These are phyloP conservation scores for Tilletia caries DNA, from an alignment of 1,284 basidiomycete genomes.

Conservation along the genomic window DNA sequence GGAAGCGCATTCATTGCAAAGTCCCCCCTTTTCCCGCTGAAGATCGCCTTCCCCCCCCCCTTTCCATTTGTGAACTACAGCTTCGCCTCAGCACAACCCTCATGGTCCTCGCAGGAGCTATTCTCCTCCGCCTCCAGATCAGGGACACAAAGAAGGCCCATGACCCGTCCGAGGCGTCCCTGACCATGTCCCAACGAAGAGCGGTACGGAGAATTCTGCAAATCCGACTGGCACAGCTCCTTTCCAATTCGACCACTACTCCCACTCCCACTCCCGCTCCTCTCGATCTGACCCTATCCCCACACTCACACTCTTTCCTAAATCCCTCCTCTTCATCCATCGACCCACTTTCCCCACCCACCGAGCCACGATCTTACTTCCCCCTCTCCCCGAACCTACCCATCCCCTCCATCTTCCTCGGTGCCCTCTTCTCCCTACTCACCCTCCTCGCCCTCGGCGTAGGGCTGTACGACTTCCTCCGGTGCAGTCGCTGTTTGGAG, in stretches of 20 bases:
- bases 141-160: background rate
- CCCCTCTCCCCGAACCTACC: conserved; percentile 7
- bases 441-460: conserved; percentile 1
- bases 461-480: conserved; percentile 1
- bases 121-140: background rate
- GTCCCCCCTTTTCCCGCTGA: no score
- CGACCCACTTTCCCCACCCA: background rate
- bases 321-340: background rate
- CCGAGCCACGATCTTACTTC: background rate
- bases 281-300: no score
- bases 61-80: background rate
- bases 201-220: background rate
- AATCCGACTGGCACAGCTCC: background rate
- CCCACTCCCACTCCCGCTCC: no score
- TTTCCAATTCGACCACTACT: background rate
- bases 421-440: background rate
- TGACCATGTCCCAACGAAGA: background rate
- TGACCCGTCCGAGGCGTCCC: background rate
- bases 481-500: conserved; percentile 6
- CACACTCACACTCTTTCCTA: background rate
- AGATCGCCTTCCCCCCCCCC: no score
- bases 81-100: conserved; percentile 7
- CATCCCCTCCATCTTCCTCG: background rate
- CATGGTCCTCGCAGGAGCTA: conserved; percentile 4
- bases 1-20: no score